Conservation (phyloP, 2,329 filamentous ascomycete species). For the Dendryphion nanum region DNA sequence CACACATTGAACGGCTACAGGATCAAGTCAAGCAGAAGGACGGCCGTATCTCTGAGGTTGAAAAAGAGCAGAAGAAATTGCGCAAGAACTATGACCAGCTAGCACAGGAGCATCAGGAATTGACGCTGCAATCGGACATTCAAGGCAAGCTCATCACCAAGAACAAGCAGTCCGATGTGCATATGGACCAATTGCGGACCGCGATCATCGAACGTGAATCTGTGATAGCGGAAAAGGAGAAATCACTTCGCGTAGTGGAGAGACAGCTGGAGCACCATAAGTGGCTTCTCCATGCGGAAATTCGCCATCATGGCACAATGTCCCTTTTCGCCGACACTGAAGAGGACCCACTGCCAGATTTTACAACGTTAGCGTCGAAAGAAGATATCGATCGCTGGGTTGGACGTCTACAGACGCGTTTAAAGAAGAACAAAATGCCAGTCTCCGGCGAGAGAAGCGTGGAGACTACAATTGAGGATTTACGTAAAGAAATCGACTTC, state of each 20-base stretch:
- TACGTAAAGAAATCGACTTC: constrained; percentile 43
- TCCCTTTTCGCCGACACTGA: constrained; percentile 18
- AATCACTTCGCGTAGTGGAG: constrained; percentile 24
- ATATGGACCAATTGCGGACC: constrained; percentile 28
- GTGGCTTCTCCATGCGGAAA: constrained; percentile 40
- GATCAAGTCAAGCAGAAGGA: constrained; percentile 33
- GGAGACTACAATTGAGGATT: constrained; percentile 20
- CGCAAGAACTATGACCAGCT: constrained; percentile 17
- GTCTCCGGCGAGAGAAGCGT: background rate
- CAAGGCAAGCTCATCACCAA: constrained; percentile 28
- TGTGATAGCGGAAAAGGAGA: constrained; percentile 32
- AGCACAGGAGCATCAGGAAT: constrained; percentile 20
- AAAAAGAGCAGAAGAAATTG: constrained; percentile 18
- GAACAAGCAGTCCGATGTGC: constrained; percentile 21
- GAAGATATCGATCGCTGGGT: constrained; percentile 38
- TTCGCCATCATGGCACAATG: constrained; percentile 37
- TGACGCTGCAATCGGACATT: constrained; percentile 26
- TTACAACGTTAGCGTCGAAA: constrained; percentile 25
- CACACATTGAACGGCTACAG: constrained; percentile 32
- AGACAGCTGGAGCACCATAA: constrained; percentile 42
- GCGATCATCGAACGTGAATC: constrained; percentile 31
- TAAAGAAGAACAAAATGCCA: constrained; percentile 21
- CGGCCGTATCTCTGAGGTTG: constrained; percentile 19
- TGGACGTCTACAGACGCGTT: constrained; percentile 28
- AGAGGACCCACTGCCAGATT: constrained; percentile 26